Conservation (phyloP, 306 rosid species). For the Sophora flavescens region DNA sequence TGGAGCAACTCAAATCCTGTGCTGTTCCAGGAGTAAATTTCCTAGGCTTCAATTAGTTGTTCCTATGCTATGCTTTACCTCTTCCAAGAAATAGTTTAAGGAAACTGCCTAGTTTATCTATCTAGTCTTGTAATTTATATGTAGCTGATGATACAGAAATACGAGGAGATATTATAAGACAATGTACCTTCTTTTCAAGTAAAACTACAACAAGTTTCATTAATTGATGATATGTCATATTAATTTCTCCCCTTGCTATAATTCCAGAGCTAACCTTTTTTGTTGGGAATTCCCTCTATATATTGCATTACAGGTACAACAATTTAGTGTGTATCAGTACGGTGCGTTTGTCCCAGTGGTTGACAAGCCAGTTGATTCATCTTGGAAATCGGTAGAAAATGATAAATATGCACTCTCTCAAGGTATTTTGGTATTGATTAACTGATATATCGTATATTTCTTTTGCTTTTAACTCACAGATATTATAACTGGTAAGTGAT, state of each 20-base stretch:
- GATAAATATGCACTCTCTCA: constrained; percentile 45
- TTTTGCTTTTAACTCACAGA: background rate
- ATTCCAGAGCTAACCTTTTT: background rate
- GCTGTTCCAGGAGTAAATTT: constrained; percentile 60
- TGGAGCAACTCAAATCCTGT: constrained; percentile 44
- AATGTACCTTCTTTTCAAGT: constrained; percentile 14
- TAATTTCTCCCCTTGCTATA: background rate
- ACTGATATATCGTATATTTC: no score
- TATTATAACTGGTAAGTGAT: background rate
- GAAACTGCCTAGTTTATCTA: constrained; percentile 35
- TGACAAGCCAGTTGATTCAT: constrained; percentile 63
- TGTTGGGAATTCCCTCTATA: background rate
- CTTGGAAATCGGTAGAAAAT: constrained; percentile 60
- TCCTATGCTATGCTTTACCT: background rate
- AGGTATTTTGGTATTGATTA: constrained; percentile 53
- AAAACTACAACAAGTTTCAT: constrained; percentile 19
- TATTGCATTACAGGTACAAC: constrained; percentile 52
- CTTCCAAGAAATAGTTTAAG: constrained; percentile 15
- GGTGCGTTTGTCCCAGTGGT: constrained; percentile 54
- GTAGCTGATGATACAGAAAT: constrained; percentile 13
- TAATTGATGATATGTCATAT: constrained; percentile 13
- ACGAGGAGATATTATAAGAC: background rate
- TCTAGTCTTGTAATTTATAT: background rate
- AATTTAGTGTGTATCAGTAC: constrained; percentile 30
- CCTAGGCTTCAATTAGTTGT: constrained; percentile 25